These are phyloP conservation scores for Crucihimalaya himalaica DNA, from an alignment of 345 rosid genomes.

Conservation along the genomic window DNA sequence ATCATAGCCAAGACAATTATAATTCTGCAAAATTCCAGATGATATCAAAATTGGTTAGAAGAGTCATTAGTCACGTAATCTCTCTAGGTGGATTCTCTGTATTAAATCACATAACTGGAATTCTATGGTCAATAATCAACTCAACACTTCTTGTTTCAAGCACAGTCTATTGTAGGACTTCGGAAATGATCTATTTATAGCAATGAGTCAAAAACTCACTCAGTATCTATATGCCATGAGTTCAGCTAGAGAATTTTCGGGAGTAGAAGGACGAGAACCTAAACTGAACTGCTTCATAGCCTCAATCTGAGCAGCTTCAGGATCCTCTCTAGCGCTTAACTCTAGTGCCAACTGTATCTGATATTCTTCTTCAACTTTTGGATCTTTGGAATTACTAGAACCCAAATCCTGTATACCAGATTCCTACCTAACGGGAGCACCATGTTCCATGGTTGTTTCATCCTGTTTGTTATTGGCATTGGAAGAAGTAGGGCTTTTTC, in stretches of 20 bases:
- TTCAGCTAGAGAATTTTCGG: slow-evolving; percentile 82
- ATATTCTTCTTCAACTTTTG: slow-evolving; percentile 86
- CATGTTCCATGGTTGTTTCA: slow-evolving; percentile 44
- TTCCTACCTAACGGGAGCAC: slow-evolving; percentile 52
- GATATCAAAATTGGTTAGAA: slow-evolving; percentile 62
- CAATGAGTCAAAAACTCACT: slow-evolving; percentile 55
- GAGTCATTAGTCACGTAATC: slow-evolving; percentile 26
- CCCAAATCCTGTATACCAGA: slow-evolving; percentile 55
- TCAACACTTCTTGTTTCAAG: background rate
- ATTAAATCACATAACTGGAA: background rate
- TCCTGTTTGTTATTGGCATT: slow-evolving; percentile 48
- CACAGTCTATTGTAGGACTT: background rate
- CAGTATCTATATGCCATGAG: slow-evolving; percentile 91
- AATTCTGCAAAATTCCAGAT: slow-evolving; percentile 76
- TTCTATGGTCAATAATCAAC: background rate
- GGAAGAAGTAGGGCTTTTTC: slow-evolving; percentile 62
- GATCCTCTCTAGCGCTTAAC: slow-evolving; percentile 96
- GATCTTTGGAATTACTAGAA: slow-evolving; percentile 64
- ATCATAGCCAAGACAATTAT: slow-evolving; percentile 89
- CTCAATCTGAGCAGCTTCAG: slow-evolving; percentile 97
- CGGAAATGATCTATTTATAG: background rate
- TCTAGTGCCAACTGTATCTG: slow-evolving; percentile 92
- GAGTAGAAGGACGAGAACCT: slow-evolving; percentile 63
- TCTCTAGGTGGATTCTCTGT: slow-evolving; percentile 12
- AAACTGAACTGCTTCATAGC: slow-evolving; percentile 93